A percentile compares a stretch with the other conserved stretches of the same genome.
Evolutionary conservation across 257 asterid genomes (phyloP).

Genomic region (Jacaranda copaia): DNA sequence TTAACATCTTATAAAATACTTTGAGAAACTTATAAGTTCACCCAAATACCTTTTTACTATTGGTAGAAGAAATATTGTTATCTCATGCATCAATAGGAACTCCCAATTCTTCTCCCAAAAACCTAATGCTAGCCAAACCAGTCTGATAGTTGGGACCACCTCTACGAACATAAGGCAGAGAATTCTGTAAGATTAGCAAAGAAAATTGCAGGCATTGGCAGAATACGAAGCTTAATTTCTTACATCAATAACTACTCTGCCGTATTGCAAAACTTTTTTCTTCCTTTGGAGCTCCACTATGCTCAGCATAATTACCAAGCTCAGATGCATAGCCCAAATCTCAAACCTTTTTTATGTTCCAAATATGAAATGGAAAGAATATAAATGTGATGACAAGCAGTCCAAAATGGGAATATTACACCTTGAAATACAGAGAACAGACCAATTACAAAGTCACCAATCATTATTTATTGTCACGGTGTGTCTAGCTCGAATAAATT

Average conservation of each 20-base stretch:
- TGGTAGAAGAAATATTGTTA: slow-evolving; percentile 1
- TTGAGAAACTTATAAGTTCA: no score
- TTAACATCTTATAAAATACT: no score
- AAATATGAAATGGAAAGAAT: not conserved
- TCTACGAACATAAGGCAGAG: slow-evolving; percentile 67
- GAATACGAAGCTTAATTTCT: slow-evolving; percentile 38
- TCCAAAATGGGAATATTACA: slow-evolving; percentile 39
- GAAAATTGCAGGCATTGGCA: slow-evolving; percentile 6
- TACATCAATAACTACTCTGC: slow-evolving; percentile 90
- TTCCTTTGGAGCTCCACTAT: slow-evolving; percentile 98
- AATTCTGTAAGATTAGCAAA: slow-evolving; percentile 7
- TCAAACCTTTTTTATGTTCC: slow-evolving; percentile 56
- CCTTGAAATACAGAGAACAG: slow-evolving; percentile 87
- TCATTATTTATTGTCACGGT: not conserved
- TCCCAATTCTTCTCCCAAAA: slow-evolving; percentile 82
- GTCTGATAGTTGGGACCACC: slow-evolving; percentile 95
- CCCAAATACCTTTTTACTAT: not conserved
- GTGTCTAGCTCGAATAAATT: not conserved
- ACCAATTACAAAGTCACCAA: slow-evolving; percentile 71
- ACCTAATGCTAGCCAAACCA: slow-evolving; percentile 84
- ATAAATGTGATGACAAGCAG: slow-evolving; percentile 15
- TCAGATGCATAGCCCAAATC: slow-evolving; percentile 93
- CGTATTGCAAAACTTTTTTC: slow-evolving; percentile 93
- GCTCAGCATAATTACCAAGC: slow-evolving; percentile 96
- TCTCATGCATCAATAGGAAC: slow-evolving; percentile 77